Evolutionary conservation across 2,329 filamentous ascomycete species (phyloP).

Genomic region (Pleurostoma richardsiae): DNA sequence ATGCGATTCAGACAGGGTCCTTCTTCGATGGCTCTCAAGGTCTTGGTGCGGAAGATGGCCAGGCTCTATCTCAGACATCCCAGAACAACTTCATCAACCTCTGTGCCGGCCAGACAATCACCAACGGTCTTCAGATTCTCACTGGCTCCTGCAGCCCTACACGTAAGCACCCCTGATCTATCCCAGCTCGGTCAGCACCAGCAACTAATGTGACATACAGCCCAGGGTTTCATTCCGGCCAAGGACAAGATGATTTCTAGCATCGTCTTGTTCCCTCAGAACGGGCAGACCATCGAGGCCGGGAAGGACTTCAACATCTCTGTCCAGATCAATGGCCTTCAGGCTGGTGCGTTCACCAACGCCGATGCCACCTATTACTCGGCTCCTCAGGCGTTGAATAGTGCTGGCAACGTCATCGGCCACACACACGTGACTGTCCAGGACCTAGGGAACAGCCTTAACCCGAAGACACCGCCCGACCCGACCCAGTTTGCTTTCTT

Average conservation of each 20-base stretch:
- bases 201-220: slow-evolving; percentile 18
- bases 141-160: slow-evolving; percentile 61
- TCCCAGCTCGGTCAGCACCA: too few species aligned
- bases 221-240: slow-evolving; percentile 55
- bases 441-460: slow-evolving; percentile 45
- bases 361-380: slow-evolving; percentile 55
- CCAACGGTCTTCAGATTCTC: slow-evolving; percentile 55
- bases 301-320: slow-evolving; percentile 47
- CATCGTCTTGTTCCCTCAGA: slow-evolving; percentile 47
- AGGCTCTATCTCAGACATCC: slow-evolving; percentile 4
- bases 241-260: slow-evolving; percentile 51
- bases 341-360: slow-evolving; percentile 56
- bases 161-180: slow-evolving; percentile 31
- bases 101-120: slow-evolving; percentile 47
- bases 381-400: slow-evolving; percentile 49
- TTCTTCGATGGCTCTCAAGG: slow-evolving; percentile 24
- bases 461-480: slow-evolving; percentile 46
- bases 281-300: slow-evolving; percentile 39
- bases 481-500: slow-evolving; percentile 37
- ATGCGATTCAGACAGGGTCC: slow-evolving; percentile 27
- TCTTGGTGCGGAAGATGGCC: slow-evolving; percentile 14
- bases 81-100: slow-evolving; percentile 61
- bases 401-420: slow-evolving; percentile 46
- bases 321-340: slow-evolving; percentile 47
- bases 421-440: slow-evolving; percentile 58